Evolutionary conservation across 148 eudicot genomes (phyloP).

Genomic region (Rhododendron henanense): DNA sequence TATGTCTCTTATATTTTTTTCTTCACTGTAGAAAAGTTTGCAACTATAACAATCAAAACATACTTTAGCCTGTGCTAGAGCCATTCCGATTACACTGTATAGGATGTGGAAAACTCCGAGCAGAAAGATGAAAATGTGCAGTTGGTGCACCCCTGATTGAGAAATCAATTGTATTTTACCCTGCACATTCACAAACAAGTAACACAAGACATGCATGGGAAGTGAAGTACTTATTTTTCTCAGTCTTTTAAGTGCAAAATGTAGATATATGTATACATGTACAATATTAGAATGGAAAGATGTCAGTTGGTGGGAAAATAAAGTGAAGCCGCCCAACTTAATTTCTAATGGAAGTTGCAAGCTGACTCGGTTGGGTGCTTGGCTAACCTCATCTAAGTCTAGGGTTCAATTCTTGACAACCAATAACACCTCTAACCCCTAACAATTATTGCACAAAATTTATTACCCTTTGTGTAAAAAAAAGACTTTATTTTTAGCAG

Average conservation of each 20-base stretch:
- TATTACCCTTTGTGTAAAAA: too few species aligned
- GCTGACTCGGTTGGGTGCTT: not conserved
- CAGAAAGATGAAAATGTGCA: slow-evolving; percentile 31
- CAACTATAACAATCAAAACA: not conserved
- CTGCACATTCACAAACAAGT: slow-evolving; percentile 3
- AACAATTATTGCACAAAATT: too few species aligned
- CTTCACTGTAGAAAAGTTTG: not conserved
- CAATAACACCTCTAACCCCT: not conserved
- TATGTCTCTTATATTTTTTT: not conserved
- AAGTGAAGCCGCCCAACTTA: not conserved
- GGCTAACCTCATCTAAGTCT: not conserved
- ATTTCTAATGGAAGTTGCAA: not conserved
- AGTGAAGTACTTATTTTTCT: not conserved
- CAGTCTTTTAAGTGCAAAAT: not conserved
- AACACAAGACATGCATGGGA: not conserved
- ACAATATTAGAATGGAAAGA: too few species aligned
- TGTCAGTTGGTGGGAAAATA: not conserved
- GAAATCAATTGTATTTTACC: slow-evolving; percentile 19
- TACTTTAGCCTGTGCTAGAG: slow-evolving; percentile 28
- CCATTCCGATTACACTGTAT: slow-evolving; percentile 22
- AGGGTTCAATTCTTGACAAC: not conserved
- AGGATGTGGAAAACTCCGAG: slow-evolving; percentile 26
- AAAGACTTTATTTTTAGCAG: too few species aligned
- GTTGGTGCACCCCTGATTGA: slow-evolving; percentile 22
- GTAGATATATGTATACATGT: not conserved